A percentile compares a stretch with the other conserved stretches of the same genome.
These are phyloP conservation scores for Pelargonium myrrhifolium DNA, from an alignment of 441 rosid genomes.

Conservation along the genomic window DNA sequence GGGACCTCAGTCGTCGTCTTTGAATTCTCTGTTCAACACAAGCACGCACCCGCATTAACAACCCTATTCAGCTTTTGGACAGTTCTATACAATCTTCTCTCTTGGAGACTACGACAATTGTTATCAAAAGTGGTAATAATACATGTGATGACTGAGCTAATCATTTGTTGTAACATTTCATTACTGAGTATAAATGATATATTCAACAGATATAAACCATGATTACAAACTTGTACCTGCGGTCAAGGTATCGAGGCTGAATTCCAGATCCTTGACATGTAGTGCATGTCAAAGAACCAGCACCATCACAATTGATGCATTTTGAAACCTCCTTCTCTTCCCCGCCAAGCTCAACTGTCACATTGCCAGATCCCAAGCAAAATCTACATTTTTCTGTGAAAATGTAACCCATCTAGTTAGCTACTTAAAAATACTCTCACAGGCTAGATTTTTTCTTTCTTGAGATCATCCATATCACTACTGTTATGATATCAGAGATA, in stretches of 20 bases:
- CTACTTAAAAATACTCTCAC: too few relatives aligned
- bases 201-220: neutral
- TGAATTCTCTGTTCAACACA: slow-evolving; percentile 65
- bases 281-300: slow-evolving; percentile 82
- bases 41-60: slow-evolving; percentile 8
- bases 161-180: neutral
- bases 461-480: neutral
- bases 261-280: slow-evolving; percentile 92
- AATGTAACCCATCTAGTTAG: slow-evolving; percentile 4
- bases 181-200: neutral
- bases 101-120: neutral
- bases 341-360: slow-evolving; percentile 65
- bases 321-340: slow-evolving; percentile 64
- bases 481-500: neutral
- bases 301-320: slow-evolving; percentile 80
- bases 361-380: slow-evolving; percentile 66
- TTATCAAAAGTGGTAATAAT: neutral
- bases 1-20: slow-evolving; percentile 70
- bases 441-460: neutral
- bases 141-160: neutral
- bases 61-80: neutral
- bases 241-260: slow-evolving; percentile 96
- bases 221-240: slow-evolving; percentile 42
- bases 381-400: slow-evolving; percentile 71
- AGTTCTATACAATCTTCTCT: neutral